Evolutionary conservation across 1,284 basidiomycete species (phyloP), one percentile per base, ranked within the genome.

Genomic region (Chalciporus sp.): DNA sequence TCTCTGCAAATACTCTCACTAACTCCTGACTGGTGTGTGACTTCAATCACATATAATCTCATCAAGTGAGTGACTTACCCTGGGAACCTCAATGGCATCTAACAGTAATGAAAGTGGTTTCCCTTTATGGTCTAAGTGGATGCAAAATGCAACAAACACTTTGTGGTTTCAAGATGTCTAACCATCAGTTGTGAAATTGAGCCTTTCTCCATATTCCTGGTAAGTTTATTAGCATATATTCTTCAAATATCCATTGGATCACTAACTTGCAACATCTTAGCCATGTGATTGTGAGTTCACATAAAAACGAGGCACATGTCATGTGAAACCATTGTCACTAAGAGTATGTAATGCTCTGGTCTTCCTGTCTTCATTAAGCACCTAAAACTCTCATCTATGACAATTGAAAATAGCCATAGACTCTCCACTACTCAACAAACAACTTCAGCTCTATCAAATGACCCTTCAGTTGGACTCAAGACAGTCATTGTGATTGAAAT

Each of bases 391-490:
- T 28, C 12, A 42, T 72, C 66, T 2, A 55, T 51, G 0, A 69
- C 61, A 16, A 71, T 62, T 1, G 40, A 46, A 20, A 67, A 67
- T 3, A 62, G 68, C 7, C 29, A 1, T 26, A 52, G 28, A 7
- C 52, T 63, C 45, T 71, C 61, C 0, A 54, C 8, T 1, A 68
- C 56, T 68, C 68, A 72, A 1, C 39, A 16, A 1, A 68, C 59
- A 45, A 64, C 64, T 14, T 64, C 46, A 3, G 59, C 61, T 40
- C 67, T 65, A 43, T 28, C 42, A 49, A 31, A 46, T 12, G 2
- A 23, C 23, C 23, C 23, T 6, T 14, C 35, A 12, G 4, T 33
- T 19, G 11, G 41, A 37, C 26, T 17, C 31, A 33, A n/a, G n/a
- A n/a, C n/a, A n/a, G n/a, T n/a, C n/a, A n/a, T n/a, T n/a, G n/a